phyloP scores from a whole-genome alignment of 176 grass and related monocot species.

The Eremochloa ophiuroides region DNA sequence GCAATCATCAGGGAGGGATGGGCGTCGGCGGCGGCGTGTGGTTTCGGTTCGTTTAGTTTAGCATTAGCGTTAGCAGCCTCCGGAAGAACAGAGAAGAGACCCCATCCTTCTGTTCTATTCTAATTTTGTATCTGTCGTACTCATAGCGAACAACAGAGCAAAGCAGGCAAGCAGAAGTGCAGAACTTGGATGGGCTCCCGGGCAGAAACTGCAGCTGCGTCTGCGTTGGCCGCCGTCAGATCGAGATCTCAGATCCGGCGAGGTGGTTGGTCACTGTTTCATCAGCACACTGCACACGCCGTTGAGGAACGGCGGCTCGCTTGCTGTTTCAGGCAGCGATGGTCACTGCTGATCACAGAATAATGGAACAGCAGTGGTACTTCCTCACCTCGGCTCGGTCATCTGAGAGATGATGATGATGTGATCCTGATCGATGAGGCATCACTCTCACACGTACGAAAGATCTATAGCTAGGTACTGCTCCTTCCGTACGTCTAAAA shows the following conservation, averaged over 20 bases:
- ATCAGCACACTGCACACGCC: background rate
- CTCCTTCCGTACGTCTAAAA: too few species aligned
- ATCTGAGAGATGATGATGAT: background rate
- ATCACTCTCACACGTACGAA: background rate
- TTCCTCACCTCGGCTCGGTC: background rate
- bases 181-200: too few species aligned
- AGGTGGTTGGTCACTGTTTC: background rate
- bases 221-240: background rate
- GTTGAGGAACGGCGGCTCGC: background rate
- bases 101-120: too few species aligned
- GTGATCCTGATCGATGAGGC: background rate
- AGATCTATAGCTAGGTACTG: background rate
- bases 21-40: background rate
- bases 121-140: too few species aligned
- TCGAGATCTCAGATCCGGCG: background rate
- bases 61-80: slow-evolving; percentile 19
- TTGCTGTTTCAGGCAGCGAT: background rate
- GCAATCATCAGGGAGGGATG: background rate
- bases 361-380: background rate
- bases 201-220: background rate
- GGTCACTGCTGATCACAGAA: background rate
- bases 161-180: background rate
- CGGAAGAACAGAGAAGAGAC: background rate
- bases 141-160: background rate
- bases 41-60: background rate